Evolutionary conservation across 2,329 filamentous ascomycete species (phyloP).

Genomic region (Nectriaceae sp.): DNA sequence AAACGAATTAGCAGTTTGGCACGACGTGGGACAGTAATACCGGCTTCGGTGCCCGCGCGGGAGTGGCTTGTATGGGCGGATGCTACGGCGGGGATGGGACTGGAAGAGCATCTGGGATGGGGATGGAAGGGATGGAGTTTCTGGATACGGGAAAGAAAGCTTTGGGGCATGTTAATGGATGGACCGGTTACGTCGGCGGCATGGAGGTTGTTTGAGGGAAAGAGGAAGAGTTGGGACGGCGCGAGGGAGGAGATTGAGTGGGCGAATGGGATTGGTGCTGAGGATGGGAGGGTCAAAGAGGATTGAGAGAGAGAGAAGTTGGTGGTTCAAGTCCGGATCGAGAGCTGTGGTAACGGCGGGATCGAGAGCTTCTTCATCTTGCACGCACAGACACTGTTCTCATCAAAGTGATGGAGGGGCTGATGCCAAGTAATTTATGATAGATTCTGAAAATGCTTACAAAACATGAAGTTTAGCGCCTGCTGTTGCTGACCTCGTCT

Average conservation of each 20-base stretch:
- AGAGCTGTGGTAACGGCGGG: too few species aligned
- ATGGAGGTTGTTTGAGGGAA: conserved; percentile 24
- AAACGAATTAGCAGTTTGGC: conserved; percentile 19
- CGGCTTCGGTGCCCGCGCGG: conserved; percentile 20
- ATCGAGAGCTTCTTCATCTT: too few species aligned
- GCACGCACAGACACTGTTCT: too few species aligned
- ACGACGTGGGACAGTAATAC: conserved; percentile 23
- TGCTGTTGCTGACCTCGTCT: too few species aligned
- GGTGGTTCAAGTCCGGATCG: not conserved
- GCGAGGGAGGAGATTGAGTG: conserved; percentile 18
- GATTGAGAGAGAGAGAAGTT: too few species aligned
- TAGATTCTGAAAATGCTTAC: too few species aligned
- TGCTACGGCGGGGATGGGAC: conserved; percentile 41
- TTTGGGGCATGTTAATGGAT: conserved; percentile 38
- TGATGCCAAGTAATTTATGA: too few species aligned
- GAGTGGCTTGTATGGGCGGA: conserved; percentile 29
- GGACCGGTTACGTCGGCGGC: conserved; percentile 20
- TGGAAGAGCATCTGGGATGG: conserved; percentile 41
- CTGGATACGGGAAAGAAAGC: conserved; percentile 38
- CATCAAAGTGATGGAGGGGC: too few species aligned
- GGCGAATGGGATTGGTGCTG: conserved; percentile 5
- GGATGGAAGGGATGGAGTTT: conserved; percentile 41
- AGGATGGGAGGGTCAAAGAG: not conserved
- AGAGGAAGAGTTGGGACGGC: conserved; percentile 20
- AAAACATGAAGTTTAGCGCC: too few species aligned